Evolutionary conservation across 192 early-diverging fungal genomes (phyloP), one percentile per base, ranked within the genome.

Genomic region (Mortierella antarctica): DNA sequence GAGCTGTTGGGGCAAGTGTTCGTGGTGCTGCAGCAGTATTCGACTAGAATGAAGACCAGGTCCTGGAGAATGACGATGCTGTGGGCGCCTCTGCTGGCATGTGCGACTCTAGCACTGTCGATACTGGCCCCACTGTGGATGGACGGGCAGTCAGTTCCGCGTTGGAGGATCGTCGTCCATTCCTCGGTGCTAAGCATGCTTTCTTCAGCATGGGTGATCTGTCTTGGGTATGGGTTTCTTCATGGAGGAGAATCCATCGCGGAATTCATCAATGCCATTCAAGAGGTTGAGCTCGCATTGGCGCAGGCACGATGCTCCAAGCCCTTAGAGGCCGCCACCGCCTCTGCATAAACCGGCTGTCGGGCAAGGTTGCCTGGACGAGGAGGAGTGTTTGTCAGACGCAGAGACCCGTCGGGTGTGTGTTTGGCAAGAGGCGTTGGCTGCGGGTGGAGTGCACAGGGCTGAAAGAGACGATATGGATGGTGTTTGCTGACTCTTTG

Each of bases 201-300:
- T 6, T 54, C 68, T 1, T 56, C 52, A 0, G n/a, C 14, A 9
- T 79, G 62, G 69, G 52, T 65, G 0, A 23, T 45, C 12, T 56
- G 56, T 21, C 40, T 79, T 1, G 41, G 65, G 17, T 79, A 79
- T 67, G 69, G 76, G 5, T 71, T 71, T 45, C 45, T 79, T 12
- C 71, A 67, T 50, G 76, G 68, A 14, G 56, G 76, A 8, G 76
- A 79, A 53, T 67, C 62, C n/a, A 20, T 65, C 49, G 65, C 76
- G 5, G 68, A 48, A 1, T 66, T 66, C n/a, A 39, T 39, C 17
- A 79, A 79, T 52, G 61, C 53, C 2, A 65, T 76, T 23, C 61
- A 68, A 18, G 74, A 74, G 31, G 65, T 74, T 11, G 53, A 57
- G 12, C 40, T 60, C 48, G 39, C 53, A 7, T 15, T 58, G 15